Percentiles rank a stretch among this genome's conserved stretches.
Conservation (phyloP, 768 basidiomycete genomes). For the Cubamyces lactineus region DNA sequence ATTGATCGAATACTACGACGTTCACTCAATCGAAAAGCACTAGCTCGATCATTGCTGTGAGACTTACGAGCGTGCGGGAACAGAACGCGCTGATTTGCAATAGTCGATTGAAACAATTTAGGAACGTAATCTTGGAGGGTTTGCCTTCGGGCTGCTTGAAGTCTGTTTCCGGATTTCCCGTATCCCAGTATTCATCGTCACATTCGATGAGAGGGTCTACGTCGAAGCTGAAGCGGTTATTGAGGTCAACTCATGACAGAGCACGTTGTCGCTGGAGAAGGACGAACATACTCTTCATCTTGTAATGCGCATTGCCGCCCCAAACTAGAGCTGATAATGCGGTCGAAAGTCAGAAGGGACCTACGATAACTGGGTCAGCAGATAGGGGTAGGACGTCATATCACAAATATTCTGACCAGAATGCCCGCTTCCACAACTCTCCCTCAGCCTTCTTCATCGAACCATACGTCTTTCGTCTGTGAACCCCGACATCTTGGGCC, state of each 20-base stretch:
- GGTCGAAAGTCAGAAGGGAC: constrained; percentile 49
- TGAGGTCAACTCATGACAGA: no score
- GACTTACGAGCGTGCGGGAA: constrained; percentile 44
- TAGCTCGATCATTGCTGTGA: background rate
- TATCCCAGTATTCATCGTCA: constrained; percentile 78
- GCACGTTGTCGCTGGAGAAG: background rate
- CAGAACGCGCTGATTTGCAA: constrained; percentile 63
- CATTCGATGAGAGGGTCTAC: constrained; percentile 62
- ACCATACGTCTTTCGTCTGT: constrained; percentile 63
- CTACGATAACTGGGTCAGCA: constrained; percentile 30
- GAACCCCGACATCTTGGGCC: constrained; percentile 73
- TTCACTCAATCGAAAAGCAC: background rate
- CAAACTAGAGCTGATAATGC: constrained; percentile 46
- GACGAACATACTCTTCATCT: constrained; percentile 64
- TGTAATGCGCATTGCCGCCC: constrained; percentile 70
- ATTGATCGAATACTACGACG: constrained; percentile 48
- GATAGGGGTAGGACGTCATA: background rate
- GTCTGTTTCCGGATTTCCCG: constrained; percentile 50
- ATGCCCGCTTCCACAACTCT: constrained; percentile 79
- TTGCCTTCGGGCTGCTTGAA: constrained; percentile 66
- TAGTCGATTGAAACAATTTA: constrained; percentile 58
- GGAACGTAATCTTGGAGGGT: constrained; percentile 58
- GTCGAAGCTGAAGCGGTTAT: constrained; percentile 73
- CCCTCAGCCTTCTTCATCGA: constrained; percentile 52
- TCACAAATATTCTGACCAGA: constrained; percentile 51